These are phyloP conservation scores for Aspergillus amoenus DNA, from an alignment of 2,329 filamentous ascomycete genomes.

Conservation along the genomic window DNA sequence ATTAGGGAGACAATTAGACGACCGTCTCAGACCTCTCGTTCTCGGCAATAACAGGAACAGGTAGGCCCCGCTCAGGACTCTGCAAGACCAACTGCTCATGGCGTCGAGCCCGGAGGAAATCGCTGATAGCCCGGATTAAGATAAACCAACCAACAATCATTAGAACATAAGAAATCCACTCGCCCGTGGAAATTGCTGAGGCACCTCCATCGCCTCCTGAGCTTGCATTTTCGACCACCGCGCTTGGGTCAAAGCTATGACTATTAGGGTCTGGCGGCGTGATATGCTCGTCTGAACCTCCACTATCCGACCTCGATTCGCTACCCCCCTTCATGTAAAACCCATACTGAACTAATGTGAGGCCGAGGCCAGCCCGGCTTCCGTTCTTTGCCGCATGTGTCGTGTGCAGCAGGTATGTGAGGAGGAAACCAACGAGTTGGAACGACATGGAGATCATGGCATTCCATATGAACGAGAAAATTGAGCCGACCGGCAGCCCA, in stretches of 20 bases:
- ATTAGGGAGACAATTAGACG: constrained; percentile 53
- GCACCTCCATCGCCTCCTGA: constrained; percentile 35
- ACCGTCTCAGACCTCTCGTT: constrained; percentile 77
- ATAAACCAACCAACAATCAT: constrained; percentile 99
- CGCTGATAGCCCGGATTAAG: constrained; percentile 86
- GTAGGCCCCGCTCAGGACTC: constrained; percentile 84
- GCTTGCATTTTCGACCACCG: constrained; percentile 51
- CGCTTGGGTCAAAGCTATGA: constrained; percentile 78
- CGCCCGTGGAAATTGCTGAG: constrained; percentile 66
- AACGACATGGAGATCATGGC: constrained; percentile 98
- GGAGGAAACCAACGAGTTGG: constrained; percentile 92
- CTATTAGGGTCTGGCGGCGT: constrained; percentile 83
- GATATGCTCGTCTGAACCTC: constrained; percentile 45
- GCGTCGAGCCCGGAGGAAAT: constrained; percentile 81
- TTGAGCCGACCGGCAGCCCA: constrained; percentile 83
- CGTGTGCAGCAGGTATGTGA: constrained; percentile 96
- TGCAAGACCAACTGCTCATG: constrained; percentile 93
- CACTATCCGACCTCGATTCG: constrained; percentile 40
- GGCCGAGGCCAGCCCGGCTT: constrained; percentile 87
- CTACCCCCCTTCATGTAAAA: constrained; percentile 82
- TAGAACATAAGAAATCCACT: constrained; percentile 87
- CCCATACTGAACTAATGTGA: constrained; percentile 93
- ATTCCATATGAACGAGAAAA: constrained; percentile 75
- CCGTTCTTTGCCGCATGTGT: constrained; percentile 98
- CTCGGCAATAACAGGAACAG: constrained; percentile 80